Percentiles rank a stretch among this genome's conserved stretches.
These are phyloP conservation scores for Zygosaccharomyces lentus DNA, from an alignment of 805 yeast genomes.

Conservation along the genomic window DNA sequence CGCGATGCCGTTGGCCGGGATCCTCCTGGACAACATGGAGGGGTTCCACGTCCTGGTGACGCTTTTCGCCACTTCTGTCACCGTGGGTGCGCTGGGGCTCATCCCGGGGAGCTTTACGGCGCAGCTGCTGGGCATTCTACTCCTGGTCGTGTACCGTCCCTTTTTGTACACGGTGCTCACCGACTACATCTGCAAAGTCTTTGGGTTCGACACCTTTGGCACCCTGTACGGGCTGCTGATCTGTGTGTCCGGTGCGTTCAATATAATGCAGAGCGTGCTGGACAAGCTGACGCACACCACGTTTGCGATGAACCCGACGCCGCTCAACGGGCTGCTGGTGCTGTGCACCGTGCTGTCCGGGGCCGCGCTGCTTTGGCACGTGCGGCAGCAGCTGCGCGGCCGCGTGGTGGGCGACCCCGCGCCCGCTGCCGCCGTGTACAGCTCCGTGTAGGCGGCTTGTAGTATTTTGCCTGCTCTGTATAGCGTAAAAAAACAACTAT, in stretches of 20 bases:
- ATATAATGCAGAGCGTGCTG: conserved; percentile 63
- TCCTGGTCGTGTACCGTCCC: conserved; percentile 82
- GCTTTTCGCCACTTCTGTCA: conserved; percentile 50
- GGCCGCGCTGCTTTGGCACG: conserved; percentile 4
- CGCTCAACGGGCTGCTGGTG: conserved; percentile 61
- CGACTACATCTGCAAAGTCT: conserved; percentile 87
- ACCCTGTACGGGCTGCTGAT: conserved; percentile 84
- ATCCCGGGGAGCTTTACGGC: conserved; percentile 40
- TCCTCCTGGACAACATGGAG: conserved; percentile 67
- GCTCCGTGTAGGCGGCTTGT: too few relatives aligned
- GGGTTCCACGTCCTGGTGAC: conserved; percentile 53
- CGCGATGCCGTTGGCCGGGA: conserved; percentile 84
- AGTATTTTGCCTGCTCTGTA: too few relatives aligned
- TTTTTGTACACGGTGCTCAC: conserved; percentile 90
- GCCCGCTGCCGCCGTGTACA: too few relatives aligned
- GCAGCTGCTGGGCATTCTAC: conserved; percentile 63
- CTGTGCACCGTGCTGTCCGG: conserved; percentile 43
- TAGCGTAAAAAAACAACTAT: too few relatives aligned
- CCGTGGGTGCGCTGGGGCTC: conserved; percentile 70
- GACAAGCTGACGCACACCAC: conserved; percentile 66
- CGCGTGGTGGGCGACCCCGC: neutral
- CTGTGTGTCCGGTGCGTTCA: conserved; percentile 76
- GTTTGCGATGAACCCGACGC: conserved; percentile 72
- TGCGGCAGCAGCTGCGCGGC: conserved; percentile 5
- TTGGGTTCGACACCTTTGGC: conserved; percentile 90